Base-by-base conservation (phyloP, 192 early-diverging fungal genomes). In the Nowakowskiella sp. region DNA sequence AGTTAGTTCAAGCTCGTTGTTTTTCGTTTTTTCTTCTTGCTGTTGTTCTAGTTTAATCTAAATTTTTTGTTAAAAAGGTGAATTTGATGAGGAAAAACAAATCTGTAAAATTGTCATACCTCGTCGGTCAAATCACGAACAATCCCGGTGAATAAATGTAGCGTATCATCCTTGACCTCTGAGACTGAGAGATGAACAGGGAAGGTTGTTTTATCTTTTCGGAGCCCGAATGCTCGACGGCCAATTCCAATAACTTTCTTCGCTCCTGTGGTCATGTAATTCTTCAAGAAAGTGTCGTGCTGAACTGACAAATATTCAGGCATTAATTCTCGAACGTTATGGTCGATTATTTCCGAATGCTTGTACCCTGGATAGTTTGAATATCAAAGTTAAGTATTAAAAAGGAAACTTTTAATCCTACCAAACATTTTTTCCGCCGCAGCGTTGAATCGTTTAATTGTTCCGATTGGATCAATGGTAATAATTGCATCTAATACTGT, bases 121-220 rank as follows among this genome's bases (percentile, higher is more conserved):
- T 73, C 61, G 27, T 71, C 51, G 19, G 68, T 68, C 21, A 73
- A 22, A 49, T 73, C 65, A 13, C 63, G 42, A 13, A 61, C 49
- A 30, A 72, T 69, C n/a, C 68, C 68, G 7, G 71, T 70, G 47
- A 73, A 73, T 26, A 73, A 30, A 29, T 73, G 71, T n/a, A 42
- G 32, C 19, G 42, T 63, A 5, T 70, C 56, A n/a, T 45, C 60
- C n/a, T 50, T 53, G 3, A 72, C 56, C 36, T 72, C 70, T 16
- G 58, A 57, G 3, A 72, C 44, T 2, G 66, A 49, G 4, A 72
- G 19, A n/a, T 70, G 62, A 31, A 66, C 19, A 16, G 66, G 66
- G 59, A 72, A 72, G 26, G 30, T 34, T 9, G 55, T 30, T 3
- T 57, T 60, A 44, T 61, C 55, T 51, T 70, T 65, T 39, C 56